Percentiles rank a stretch among this genome's conserved stretches.
phyloP scores from a whole-genome alignment of 2,329 filamentous ascomycete species.

The Penicillium oxalicum region DNA sequence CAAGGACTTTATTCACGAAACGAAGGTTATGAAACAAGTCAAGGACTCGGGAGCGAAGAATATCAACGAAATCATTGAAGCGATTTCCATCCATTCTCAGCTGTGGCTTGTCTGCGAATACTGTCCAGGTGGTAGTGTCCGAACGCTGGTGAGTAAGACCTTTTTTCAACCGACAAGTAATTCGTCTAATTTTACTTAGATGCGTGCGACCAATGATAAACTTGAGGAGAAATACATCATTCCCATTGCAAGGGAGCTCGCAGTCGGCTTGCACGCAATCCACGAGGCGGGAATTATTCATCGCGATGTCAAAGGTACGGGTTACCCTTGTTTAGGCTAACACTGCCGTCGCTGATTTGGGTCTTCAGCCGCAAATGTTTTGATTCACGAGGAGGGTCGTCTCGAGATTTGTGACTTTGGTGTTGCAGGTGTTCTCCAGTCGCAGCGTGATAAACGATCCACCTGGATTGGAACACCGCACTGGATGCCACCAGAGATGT shows the following conservation, averaged over 20 bases:
- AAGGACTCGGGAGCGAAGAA: constrained; percentile 58
- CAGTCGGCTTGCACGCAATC: constrained; percentile 55
- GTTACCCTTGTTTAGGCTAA: neutral
- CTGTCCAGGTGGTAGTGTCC: constrained; percentile 60
- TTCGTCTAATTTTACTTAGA: constrained; percentile 26
- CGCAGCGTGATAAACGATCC: constrained; percentile 54
- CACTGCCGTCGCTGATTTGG: constrained; percentile 4
- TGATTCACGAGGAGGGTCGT: constrained; percentile 58
- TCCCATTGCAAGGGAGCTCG: constrained; percentile 58
- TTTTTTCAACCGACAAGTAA: constrained; percentile 1
- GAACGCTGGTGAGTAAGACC: constrained; percentile 51
- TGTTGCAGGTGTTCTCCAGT: constrained; percentile 58
- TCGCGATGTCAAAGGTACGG: constrained; percentile 56
- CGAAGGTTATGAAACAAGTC: constrained; percentile 56
- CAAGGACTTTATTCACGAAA: constrained; percentile 56
- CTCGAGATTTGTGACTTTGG: constrained; percentile 62
- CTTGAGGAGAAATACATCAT: constrained; percentile 59
- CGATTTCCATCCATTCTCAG: constrained; percentile 58
- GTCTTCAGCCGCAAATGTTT: constrained; percentile 53
- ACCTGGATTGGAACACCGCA: constrained; percentile 62
- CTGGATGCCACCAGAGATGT: constrained; percentile 62
- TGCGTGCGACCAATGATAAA: constrained; percentile 44
- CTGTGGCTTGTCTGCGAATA: constrained; percentile 64
- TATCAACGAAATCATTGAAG: constrained; percentile 60
- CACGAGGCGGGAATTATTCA: constrained; percentile 62